These are phyloP conservation scores for Cercospora sesami DNA, from an alignment of 2,329 filamentous ascomycete genomes.

Conservation along the genomic window DNA sequence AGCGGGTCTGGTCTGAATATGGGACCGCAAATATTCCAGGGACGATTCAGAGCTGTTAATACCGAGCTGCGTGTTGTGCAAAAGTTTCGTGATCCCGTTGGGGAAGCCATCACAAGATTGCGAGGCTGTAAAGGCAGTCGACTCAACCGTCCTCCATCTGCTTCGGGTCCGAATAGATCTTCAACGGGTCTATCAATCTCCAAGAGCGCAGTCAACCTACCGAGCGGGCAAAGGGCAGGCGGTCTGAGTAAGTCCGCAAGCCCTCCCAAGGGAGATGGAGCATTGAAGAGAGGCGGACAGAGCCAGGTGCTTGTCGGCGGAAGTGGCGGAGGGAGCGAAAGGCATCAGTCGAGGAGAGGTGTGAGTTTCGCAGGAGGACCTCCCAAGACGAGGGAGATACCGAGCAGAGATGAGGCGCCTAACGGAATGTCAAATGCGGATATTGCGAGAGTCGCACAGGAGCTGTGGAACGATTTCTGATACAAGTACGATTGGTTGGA, in stretches of 20 bases:
- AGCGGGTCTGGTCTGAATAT: conserved; percentile 26
- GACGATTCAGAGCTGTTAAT: conserved; percentile 39
- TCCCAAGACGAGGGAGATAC: conserved; percentile 9
- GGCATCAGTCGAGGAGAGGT: conserved; percentile 25
- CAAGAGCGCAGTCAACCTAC: conserved; percentile 29
- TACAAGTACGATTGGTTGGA: neutral
- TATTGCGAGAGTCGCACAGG: conserved; percentile 7
- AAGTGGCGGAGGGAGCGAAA: conserved; percentile 14
- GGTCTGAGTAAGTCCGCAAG: conserved; percentile 26
- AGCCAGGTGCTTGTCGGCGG: conserved; percentile 10
- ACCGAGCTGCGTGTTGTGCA: conserved; percentile 39
- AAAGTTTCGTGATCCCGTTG: conserved; percentile 38
- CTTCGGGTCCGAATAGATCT: conserved; percentile 10
- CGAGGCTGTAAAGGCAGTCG: conserved; percentile 28
- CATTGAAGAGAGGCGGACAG: conserved; percentile 21
- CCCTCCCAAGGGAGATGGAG: conserved; percentile 21
- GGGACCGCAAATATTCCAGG: conserved; percentile 39
- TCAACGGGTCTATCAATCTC: conserved; percentile 22
- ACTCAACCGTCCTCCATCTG: conserved; percentile 19
- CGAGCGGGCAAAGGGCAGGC: conserved; percentile 20
- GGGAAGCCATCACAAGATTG: conserved; percentile 35
- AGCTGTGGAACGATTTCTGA: conserved; percentile 13
- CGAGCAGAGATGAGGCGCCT: neutral
- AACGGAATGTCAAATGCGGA: conserved; percentile 8
- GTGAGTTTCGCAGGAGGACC: conserved; percentile 33